Evolutionary conservation across 1,284 basidiomycete species (phyloP), one percentile per base, ranked within the genome.

Genomic region (Microbotryum lychnidis-dioicae): DNA sequence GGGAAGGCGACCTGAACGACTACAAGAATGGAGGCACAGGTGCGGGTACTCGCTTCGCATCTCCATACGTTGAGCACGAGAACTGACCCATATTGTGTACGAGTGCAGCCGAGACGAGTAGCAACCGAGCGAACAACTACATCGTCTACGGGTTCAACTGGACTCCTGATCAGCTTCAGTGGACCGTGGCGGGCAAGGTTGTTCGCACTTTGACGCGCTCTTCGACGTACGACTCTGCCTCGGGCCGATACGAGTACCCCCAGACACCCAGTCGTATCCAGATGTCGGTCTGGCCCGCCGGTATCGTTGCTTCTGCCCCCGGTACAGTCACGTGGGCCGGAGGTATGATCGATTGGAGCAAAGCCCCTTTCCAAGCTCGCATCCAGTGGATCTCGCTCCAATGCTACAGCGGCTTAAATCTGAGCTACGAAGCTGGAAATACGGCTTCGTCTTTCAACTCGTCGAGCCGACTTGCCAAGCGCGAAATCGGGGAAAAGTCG

Each of bases 221-320:
- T 23, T 33, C 55, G 52, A 66, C 58, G 10, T 14, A 55, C 14
- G 52, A 56, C 42, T 37, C 20, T 7, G 25, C 29, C 46, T n/a
- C 20, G 12, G 52, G 58, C 16, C 29, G 44, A 20, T 50, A 47
- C 42, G 46, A 59, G 25, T 69, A 57, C 37, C 67, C 67, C 12
- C 67, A 69, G 37, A 69, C 67, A 21, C 67, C 67, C 1, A 54
- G 51, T 21, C 53, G 64, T 0, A 56, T 69, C 14, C 67, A 69
- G 50, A 60, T 69, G 47, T 67, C 65, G 6, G 63, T 69, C 6
- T 69, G 67, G 67, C 65, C 67, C 12, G 67, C 67, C 1, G 67
- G 67, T 0, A 57, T 67, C 33, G 8, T 7, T 9, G 55, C 55
- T 6, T 46, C 60, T 6, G 0, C 27, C 3, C 20, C 55, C 12